phyloP scores from a whole-genome alignment of 2,329 filamentous ascomycete genomes.

The Neophaeococcomyces mojaviensis region DNA sequence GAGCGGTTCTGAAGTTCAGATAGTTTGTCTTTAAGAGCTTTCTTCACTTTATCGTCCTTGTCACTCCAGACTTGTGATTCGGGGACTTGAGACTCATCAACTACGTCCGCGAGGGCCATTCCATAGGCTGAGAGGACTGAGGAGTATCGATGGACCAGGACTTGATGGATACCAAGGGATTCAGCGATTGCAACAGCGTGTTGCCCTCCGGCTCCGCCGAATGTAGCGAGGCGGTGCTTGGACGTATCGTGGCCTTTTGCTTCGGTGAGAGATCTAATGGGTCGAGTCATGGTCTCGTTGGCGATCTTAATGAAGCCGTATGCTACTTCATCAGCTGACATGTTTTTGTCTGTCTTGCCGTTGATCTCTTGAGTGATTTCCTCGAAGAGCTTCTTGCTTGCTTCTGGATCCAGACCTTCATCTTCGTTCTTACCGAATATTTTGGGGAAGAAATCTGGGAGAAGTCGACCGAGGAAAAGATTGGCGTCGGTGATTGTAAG shows the following conservation, averaged over 20 bases:
- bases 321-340: conserved; percentile 77
- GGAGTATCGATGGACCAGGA: conserved; percentile 81
- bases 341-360: conserved; percentile 53
- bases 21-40: conserved; percentile 66
- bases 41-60: conserved; percentile 49
- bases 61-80: conserved; percentile 53
- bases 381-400: conserved; percentile 67
- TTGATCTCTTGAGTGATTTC: conserved; percentile 74
- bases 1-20: conserved; percentile 72
- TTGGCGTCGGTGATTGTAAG: conserved; percentile 91
- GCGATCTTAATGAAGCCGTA: conserved; percentile 89
- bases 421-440: conserved; percentile 90
- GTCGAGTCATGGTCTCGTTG: conserved; percentile 85
- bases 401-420: conserved; percentile 67
- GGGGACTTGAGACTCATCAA: conserved; percentile 69
- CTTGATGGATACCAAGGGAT: conserved; percentile 74
- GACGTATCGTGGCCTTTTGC: conserved; percentile 88
- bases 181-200: conserved; percentile 87
- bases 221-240: conserved; percentile 82
- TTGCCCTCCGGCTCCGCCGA: conserved; percentile 86
- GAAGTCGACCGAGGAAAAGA: conserved; percentile 71
- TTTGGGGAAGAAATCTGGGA: conserved; percentile 91
- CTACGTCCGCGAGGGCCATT: conserved; percentile 86
- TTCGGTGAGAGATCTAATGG: conserved; percentile 83
- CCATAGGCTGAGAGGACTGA: conserved; percentile 89